Percentiles rank a stretch among this genome's conserved stretches.
Evolutionary conservation across 768 basidiomycete species (phyloP).

Genomic region (Amanita thiersii): DNA sequence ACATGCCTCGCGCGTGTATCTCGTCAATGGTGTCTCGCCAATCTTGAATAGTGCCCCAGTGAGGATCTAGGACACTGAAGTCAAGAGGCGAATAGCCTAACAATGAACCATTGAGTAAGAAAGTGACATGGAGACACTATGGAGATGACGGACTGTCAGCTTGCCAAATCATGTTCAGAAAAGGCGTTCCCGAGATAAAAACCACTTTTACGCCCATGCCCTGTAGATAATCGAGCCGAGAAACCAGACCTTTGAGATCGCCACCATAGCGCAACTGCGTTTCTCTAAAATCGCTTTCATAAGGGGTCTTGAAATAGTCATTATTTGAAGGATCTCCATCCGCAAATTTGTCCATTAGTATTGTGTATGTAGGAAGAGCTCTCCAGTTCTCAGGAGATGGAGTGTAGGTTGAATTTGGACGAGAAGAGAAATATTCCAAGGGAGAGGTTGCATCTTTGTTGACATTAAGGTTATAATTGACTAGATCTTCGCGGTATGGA

Average conservation of each 20-base stretch:
- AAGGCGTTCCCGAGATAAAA: slow-evolving; percentile 90
- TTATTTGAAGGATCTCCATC: slow-evolving; percentile 91
- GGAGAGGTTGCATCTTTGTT: slow-evolving; percentile 65
- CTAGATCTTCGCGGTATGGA: slow-evolving; percentile 60
- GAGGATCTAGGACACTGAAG: slow-evolving; percentile 84
- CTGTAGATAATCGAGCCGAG: slow-evolving; percentile 78
- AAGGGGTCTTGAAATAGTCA: slow-evolving; percentile 75
- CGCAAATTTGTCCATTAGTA: slow-evolving; percentile 90
- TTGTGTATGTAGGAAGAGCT: slow-evolving; percentile 65
- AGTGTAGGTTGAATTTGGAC: slow-evolving; percentile 61
- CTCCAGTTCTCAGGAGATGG: slow-evolving; percentile 86
- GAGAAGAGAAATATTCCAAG: slow-evolving; percentile 54
- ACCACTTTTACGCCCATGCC: slow-evolving; percentile 83
- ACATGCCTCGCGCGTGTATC: slow-evolving; percentile 80
- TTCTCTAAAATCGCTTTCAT: slow-evolving; percentile 81
- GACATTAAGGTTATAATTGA: slow-evolving; percentile 70
- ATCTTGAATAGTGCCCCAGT: slow-evolving; percentile 80
- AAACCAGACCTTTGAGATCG: slow-evolving; percentile 71
- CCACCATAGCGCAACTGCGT: slow-evolving; percentile 87
- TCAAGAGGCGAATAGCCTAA: slow-evolving; percentile 90
- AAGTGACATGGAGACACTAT: slow-evolving; percentile 1
- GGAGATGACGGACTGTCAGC: slow-evolving; percentile 69
- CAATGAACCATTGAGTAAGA: slow-evolving; percentile 11
- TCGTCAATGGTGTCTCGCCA: slow-evolving; percentile 72
- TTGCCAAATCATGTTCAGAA: slow-evolving; percentile 96